A percentile compares a stretch with the other conserved stretches of the same genome.
These are phyloP conservation scores for Citrus medica DNA, from an alignment of 345 rosid genomes.

Conservation along the genomic window DNA sequence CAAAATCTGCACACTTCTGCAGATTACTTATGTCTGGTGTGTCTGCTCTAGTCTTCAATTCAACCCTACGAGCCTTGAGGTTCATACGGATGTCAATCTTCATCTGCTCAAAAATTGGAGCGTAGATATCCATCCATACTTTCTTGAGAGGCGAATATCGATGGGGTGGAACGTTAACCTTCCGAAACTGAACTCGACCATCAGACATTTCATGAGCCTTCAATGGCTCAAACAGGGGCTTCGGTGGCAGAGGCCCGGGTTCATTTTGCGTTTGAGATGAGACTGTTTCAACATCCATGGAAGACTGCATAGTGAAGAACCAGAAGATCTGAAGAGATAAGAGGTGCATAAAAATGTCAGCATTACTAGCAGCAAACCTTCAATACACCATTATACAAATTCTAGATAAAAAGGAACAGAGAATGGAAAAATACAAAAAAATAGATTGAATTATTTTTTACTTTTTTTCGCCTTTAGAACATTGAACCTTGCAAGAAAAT, in stretches of 20 bases:
- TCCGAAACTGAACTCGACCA: conserved; percentile 65
- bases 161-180: conserved; percentile 73
- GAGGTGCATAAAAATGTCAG: not conserved
- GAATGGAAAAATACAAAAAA: not conserved
- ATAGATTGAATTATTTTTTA: not conserved
- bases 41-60: conserved; percentile 64
- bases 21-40: conserved; percentile 74
- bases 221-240: conserved; percentile 65
- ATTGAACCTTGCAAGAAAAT: not conserved
- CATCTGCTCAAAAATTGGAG: conserved; percentile 78
- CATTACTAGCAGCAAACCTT: not conserved
- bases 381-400: not conserved
- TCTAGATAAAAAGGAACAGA: not conserved
- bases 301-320: conserved; percentile 11
- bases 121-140: conserved; percentile 80
- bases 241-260: conserved; percentile 35
- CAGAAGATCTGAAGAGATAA: not conserved
- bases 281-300: conserved; percentile 51
- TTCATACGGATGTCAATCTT: conserved; percentile 89
- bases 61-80: conserved; percentile 78
- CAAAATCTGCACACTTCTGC: conserved; percentile 85
- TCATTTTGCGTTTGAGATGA: conserved; percentile 1
- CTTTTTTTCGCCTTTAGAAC: not conserved
- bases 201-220: conserved; percentile 89
- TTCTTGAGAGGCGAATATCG: conserved; percentile 81